Evolutionary conservation across 1,284 basidiomycete species (phyloP).

Genomic region (Waitea zeae): DNA sequence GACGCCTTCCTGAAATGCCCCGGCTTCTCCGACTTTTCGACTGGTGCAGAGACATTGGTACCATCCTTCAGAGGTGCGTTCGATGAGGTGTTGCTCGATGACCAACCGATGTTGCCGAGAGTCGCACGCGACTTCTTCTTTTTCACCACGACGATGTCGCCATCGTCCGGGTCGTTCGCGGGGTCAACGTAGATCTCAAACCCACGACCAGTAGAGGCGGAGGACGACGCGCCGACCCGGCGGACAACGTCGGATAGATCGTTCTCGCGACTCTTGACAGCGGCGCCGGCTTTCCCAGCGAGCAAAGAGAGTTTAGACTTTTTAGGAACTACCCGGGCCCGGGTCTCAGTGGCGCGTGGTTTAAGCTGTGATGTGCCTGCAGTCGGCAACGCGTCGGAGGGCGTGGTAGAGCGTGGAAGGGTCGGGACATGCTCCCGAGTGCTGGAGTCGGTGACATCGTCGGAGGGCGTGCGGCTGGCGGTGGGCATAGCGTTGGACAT

Average conservation of each 20-base stretch:
- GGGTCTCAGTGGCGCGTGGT: too few relatives aligned
- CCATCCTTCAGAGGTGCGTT: slow-evolving; percentile 31
- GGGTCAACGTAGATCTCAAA: slow-evolving; percentile 66
- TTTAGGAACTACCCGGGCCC: slow-evolving; percentile 60
- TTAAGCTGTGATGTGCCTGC: too few relatives aligned
- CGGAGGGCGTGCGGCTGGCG: too few relatives aligned
- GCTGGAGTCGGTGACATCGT: too few relatives aligned
- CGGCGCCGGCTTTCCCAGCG: slow-evolving; percentile 12
- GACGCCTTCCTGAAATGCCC: slow-evolving; percentile 15
- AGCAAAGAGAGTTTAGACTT: slow-evolving; percentile 51
- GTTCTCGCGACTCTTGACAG: slow-evolving; percentile 19
- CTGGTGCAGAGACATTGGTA: slow-evolving; percentile 33
- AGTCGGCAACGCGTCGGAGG: too few relatives aligned
- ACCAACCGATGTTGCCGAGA: slow-evolving; percentile 45
- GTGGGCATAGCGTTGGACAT: too few relatives aligned
- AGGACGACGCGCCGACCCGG: slow-evolving; percentile 23
- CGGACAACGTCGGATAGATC: slow-evolving; percentile 47
- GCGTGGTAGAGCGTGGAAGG: too few relatives aligned
- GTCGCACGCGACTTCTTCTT: slow-evolving; percentile 56
- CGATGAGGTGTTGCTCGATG: slow-evolving; percentile 17
- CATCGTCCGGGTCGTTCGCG: slow-evolving; percentile 40
- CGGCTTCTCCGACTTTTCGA: slow-evolving; percentile 38
- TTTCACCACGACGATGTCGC: slow-evolving; percentile 57
- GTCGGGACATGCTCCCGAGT: too few relatives aligned
- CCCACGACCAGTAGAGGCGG: slow-evolving; percentile 25